Base-by-base conservation (phyloP, 1,284 basidiomycete genomes). In the Austroboletus rostrupii region DNA sequence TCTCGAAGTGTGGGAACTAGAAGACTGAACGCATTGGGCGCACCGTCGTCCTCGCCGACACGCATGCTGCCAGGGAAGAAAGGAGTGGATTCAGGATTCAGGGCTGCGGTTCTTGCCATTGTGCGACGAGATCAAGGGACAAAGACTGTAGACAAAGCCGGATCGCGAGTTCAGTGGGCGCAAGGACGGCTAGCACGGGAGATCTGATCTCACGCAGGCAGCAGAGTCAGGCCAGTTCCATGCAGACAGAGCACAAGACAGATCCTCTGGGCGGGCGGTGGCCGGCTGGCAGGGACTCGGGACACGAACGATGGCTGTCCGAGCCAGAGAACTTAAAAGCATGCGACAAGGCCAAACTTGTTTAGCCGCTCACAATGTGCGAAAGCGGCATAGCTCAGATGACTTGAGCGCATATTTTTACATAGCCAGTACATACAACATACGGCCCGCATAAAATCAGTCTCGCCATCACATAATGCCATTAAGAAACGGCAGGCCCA, bases 51-150 rank as follows among this genome's bases (percentile, higher is more conserved):
- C 53, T 83, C 82, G 58, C 64, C 71, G 59, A 72, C 62, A 59
- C 80, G 80, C 61, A 78, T 67, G 62, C 72, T 75, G 48, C 83
- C 83, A 55, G 88, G 87, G 67, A 89, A 88, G 77, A 90, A 90
- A 45, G 88, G 88, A 65, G 82, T 82, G 51, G 87, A 90, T 55
- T 86, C 77, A 57, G 87, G 87, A 68, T 90, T 89, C 60, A 90
- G 73, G 50, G 83, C 76, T 61, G 78, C 82, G 62, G 81, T 85
- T 76, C 79, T 82, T 52, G 84, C 80, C 83, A 88, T 85, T 61
- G 70, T 70, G 68, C 69, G 58, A 55, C 57, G 64, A 54, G 51
- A 50, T 54, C 42, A 37, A 53, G 50, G 42, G 47, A 42, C 33
- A 39, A 26, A 26, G 23, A 26, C 23, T 26, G 23, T 7, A 26